phyloP scores from a whole-genome alignment of 768 basidiomycete species.

The Jaapia argillacea region DNA sequence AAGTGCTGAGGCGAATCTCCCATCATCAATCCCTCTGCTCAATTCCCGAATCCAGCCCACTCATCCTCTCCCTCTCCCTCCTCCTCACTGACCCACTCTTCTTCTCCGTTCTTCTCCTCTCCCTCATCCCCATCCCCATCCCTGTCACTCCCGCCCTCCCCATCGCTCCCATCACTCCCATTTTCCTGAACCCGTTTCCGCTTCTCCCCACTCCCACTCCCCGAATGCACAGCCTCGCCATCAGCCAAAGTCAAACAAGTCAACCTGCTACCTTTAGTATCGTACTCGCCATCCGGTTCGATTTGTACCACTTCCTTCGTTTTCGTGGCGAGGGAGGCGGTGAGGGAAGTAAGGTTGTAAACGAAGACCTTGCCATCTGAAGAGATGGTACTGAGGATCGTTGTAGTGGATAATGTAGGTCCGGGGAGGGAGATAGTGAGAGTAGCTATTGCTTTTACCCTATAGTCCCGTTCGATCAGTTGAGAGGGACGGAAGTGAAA shows the following conservation, averaged over 20 bases:
- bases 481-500: background rate
- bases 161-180: conserved; percentile 19
- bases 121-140: conserved; percentile 19
- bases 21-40: no score
- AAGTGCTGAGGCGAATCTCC: no score
- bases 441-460: conserved; percentile 75
- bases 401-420: conserved; percentile 32
- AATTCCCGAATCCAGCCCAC: no score
- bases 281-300: conserved; percentile 35
- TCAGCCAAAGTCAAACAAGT: conserved; percentile 64
- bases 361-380: conserved; percentile 83
- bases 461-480: conserved; percentile 23
- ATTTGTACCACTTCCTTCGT: conserved; percentile 24
- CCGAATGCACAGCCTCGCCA: conserved; percentile 22
- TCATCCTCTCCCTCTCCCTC: conserved; percentile 19
- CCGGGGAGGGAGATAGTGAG: conserved; percentile 49
- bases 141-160: conserved; percentile 18
- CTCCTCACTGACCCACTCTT: conserved; percentile 19
- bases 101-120: conserved; percentile 12
- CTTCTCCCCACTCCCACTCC: conserved; percentile 15
- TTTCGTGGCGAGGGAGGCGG: conserved; percentile 14
- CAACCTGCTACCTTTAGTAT: conserved; percentile 79
- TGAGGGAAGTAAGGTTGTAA: conserved; percentile 55
- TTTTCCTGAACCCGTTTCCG: conserved; percentile 15
- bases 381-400: conserved; percentile 66